Conservation (phyloP, 106 monocot species). For the Vanilla planifolia region DNA sequence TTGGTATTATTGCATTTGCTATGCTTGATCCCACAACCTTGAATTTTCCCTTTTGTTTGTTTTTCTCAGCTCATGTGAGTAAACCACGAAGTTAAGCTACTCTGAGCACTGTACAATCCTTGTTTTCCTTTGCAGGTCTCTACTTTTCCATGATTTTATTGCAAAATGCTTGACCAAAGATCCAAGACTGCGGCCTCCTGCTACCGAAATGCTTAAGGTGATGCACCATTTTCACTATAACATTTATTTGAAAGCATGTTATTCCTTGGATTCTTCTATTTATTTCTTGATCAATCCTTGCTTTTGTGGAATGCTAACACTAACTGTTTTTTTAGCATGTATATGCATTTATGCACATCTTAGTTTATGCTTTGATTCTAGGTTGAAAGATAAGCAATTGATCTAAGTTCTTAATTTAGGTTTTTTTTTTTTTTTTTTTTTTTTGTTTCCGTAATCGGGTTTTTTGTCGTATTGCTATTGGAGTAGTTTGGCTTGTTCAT, state of each 20-base stretch:
- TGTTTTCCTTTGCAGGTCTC: slow-evolving; percentile 48
- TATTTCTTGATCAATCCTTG: neutral
- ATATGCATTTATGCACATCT: neutral
- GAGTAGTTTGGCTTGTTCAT: too few species aligned
- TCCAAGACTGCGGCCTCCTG: slow-evolving; percentile 79
- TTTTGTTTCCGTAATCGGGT: too few species aligned
- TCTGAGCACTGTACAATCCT: too few species aligned
- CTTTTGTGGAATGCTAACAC: neutral
- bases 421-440: too few species aligned
- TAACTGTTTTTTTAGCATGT: neutral
- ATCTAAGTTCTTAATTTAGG: neutral
- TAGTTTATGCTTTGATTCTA: neutral
- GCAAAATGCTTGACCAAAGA: slow-evolving; percentile 99
- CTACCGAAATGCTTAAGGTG: slow-evolving; percentile 97
- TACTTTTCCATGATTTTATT: slow-evolving; percentile 97
- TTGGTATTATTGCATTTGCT: too few species aligned
- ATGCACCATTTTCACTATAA: neutral
- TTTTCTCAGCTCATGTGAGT: neutral
- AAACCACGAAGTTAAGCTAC: neutral
- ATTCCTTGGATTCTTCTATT: neutral
- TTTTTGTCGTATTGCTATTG: too few species aligned
- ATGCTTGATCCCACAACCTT: too few species aligned
- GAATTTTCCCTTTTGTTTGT: neutral
- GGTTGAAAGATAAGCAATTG: neutral
- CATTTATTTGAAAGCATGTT: neutral